These are phyloP conservation scores for Kwoniella pini DNA, from an alignment of 768 basidiomycete species.

Conservation along the genomic window DNA sequence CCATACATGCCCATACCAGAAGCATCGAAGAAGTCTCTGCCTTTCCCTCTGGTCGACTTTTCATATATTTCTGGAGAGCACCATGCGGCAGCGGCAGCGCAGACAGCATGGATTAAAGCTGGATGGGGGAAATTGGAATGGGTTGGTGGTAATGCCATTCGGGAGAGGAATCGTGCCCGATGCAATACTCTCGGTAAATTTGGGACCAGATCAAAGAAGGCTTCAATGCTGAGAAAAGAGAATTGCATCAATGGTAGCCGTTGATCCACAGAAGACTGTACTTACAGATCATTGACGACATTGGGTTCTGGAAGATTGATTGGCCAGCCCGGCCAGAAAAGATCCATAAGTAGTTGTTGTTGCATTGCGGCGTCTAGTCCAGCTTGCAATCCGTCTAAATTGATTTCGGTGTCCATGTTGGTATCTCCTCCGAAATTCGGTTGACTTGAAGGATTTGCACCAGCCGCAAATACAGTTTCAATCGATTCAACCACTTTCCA, in stretches of 20 bases:
- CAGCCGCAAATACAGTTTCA: conserved; percentile 16
- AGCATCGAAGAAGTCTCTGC: conserved; percentile 9
- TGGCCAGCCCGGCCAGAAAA: conserved; percentile 52
- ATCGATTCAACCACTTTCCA: conserved; percentile 39
- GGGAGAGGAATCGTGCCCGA: conserved; percentile 65
- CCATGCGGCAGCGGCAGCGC: conserved; percentile 67
- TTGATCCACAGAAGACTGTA: too few species aligned
- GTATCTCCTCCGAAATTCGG: not conserved
- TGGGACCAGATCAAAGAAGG: conserved; percentile 77
- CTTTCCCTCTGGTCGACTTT: conserved; percentile 12
- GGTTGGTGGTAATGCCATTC: conserved; percentile 66
- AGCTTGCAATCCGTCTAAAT: conserved; percentile 18
- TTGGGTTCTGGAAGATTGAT: conserved; percentile 44
- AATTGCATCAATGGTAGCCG: too few species aligned
- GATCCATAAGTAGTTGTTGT: conserved; percentile 46
- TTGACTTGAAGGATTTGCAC: conserved; percentile 3
- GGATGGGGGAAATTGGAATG: conserved; percentile 74
- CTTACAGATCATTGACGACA: conserved; percentile 48
- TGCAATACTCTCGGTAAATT: conserved; percentile 73
- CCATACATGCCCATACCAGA: conserved; percentile 2
- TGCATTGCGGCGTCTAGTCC: conserved; percentile 37
- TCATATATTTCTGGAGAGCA: conserved; percentile 32
- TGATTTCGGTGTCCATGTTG: conserved; percentile 18
- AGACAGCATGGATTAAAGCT: conserved; percentile 77
- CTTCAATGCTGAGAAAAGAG: conserved; percentile 71